Percentiles rank a stretch among this genome's conserved stretches.
Conservation (phyloP, 2,329 filamentous ascomycete species). For the Botrytis elliptica region DNA sequence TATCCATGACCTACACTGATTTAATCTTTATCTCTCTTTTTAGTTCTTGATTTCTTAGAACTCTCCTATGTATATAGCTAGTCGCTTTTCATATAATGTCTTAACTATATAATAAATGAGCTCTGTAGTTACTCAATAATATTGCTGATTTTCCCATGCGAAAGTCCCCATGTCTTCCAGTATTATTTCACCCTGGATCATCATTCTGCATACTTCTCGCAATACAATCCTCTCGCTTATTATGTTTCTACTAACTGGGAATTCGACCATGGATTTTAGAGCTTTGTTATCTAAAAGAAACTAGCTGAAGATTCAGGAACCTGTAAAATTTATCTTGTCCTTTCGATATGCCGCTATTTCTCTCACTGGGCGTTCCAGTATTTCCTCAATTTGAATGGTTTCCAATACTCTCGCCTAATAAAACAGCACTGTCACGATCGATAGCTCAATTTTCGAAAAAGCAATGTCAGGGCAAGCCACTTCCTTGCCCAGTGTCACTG, state of each 20-base stretch:
- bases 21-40: background rate
- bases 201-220: background rate
- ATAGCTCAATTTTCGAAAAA: background rate
- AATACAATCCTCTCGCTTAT: background rate
- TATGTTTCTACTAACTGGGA: background rate
- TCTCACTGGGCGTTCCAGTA: background rate
- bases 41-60: background rate
- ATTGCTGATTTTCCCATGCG: background rate
- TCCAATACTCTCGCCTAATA: background rate
- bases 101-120: background rate
- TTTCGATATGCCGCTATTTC: background rate
- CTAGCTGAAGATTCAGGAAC: background rate
- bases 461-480: background rate
- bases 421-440: background rate
- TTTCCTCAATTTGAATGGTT: background rate
- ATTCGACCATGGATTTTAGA: background rate
- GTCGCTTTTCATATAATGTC: background rate
- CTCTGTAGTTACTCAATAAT: background rate
- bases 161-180: background rate
- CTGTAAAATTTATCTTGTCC: background rate
- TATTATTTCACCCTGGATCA: background rate
- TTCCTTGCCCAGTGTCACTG: too few relatives aligned
- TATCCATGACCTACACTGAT: background rate
- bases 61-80: background rate
- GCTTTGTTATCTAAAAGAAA: background rate